Conservation (phyloP, 164 flowering plant species). For the Taxillus chinensis region DNA sequence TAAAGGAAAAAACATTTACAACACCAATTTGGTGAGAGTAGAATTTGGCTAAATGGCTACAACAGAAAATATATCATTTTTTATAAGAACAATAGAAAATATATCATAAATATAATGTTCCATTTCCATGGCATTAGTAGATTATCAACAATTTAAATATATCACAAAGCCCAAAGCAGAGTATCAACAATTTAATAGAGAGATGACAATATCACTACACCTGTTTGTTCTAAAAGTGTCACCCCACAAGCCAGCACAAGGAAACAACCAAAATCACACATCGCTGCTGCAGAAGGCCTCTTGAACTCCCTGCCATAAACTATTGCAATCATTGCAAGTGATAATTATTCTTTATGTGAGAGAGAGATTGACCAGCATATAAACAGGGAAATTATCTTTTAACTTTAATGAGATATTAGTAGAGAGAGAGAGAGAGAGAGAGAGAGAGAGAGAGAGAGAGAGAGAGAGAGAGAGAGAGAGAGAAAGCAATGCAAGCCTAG, state of each 20-base stretch:
- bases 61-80: too few relatives aligned
- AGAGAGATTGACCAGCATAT: background rate
- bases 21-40: too few relatives aligned
- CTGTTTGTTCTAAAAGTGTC: conserved; percentile 57
- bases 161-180: too few relatives aligned
- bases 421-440: background rate
- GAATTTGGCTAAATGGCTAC: too few relatives aligned
- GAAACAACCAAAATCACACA: conserved; percentile 85
- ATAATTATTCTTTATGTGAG: background rate
- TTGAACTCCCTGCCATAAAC: conserved; percentile 82
- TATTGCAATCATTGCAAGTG: conserved; percentile 3
- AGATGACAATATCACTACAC: conserved; percentile 18
- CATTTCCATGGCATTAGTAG: too few relatives aligned
- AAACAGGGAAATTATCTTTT: too few relatives aligned
- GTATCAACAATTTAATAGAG: too few relatives aligned
- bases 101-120: too few relatives aligned
- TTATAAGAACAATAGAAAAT: too few relatives aligned
- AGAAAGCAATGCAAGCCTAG: background rate
- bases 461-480: background rate
- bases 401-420: background rate
- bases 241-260: conserved; percentile 64
- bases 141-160: too few relatives aligned
- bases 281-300: conserved; percentile 71
- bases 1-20: too few relatives aligned
- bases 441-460: background rate